Evolutionary conservation across 305 asterid genomes (phyloP).

Genomic region (Rubia occidens): DNA sequence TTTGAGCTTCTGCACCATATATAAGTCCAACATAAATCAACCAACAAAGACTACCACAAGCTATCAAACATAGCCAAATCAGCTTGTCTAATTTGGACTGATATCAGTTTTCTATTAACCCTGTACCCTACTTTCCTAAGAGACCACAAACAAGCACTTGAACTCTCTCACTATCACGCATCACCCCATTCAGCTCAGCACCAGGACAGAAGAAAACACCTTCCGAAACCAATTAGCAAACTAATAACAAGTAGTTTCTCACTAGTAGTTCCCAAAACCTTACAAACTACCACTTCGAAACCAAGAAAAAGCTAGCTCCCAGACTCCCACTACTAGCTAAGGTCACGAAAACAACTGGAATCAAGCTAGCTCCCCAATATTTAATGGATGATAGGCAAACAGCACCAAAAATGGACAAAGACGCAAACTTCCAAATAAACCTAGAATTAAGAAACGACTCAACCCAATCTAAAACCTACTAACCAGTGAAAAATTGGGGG

Average conservation of each 20-base stretch:
- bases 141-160: neutral
- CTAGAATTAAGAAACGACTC: neutral
- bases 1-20: neutral
- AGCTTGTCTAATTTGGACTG: neutral
- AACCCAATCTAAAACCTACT: neutral
- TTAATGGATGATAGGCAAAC: slow-evolving; percentile 1
- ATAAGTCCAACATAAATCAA: neutral
- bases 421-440: slow-evolving; percentile 6
- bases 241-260: neutral
- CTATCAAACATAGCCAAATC: neutral
- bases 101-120: neutral
- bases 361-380: neutral
- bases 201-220: neutral
- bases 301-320: neutral
- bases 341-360: neutral
- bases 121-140: neutral
- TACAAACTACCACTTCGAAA: neutral
- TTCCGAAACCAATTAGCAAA: neutral
- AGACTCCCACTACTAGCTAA: neutral
- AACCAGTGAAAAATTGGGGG: slow-evolving; percentile 91
- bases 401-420: neutral
- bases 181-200: neutral
- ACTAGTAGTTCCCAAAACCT: neutral
- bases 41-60: neutral
- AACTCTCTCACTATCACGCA: neutral